These are phyloP conservation scores for Platanthera zijinensis DNA, from an alignment of 106 monocot species.

Conservation along the genomic window DNA sequence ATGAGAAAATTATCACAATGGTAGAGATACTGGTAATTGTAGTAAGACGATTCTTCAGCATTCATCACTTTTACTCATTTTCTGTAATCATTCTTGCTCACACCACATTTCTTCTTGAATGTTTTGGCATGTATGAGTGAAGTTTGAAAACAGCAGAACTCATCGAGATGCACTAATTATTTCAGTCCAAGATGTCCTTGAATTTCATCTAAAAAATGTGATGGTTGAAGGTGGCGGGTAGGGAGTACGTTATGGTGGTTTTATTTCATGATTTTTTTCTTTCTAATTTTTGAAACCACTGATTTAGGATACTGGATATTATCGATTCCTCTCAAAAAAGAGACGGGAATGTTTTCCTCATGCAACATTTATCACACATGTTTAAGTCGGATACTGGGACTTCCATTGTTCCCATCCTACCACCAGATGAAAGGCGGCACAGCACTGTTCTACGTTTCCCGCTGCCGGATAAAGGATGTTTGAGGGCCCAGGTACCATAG, in stretches of 20 bases:
- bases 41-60: neutral
- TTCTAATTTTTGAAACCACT: slow-evolving; percentile 7
- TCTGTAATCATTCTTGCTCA: neutral
- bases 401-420: neutral
- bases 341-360: slow-evolving; percentile 14
- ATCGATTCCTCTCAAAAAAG: slow-evolving; percentile 27
- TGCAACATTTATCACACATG: slow-evolving; percentile 22
- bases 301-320: slow-evolving; percentile 41
- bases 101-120: neutral
- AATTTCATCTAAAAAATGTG: slow-evolving; percentile 57
- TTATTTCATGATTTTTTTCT: neutral
- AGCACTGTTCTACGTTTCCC: slow-evolving; percentile 34
- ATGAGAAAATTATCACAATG: slow-evolving; percentile 35
- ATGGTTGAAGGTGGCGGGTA: slow-evolving; percentile 44
- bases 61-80: neutral
- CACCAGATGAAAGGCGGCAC: neutral
- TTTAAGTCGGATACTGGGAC: slow-evolving; percentile 31
- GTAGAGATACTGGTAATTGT: slow-evolving; percentile 42
- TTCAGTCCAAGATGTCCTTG: slow-evolving; percentile 70
- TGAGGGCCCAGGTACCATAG: slow-evolving; percentile 37
- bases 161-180: slow-evolving; percentile 35
- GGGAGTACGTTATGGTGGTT: neutral
- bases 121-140: slow-evolving; percentile 12
- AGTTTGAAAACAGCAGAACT: slow-evolving; percentile 44
- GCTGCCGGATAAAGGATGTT: slow-evolving; percentile 24